These are phyloP conservation scores for Phialemoniopsis sp. DNA, from an alignment of 2,329 filamentous ascomycete species.

Conservation along the genomic window DNA sequence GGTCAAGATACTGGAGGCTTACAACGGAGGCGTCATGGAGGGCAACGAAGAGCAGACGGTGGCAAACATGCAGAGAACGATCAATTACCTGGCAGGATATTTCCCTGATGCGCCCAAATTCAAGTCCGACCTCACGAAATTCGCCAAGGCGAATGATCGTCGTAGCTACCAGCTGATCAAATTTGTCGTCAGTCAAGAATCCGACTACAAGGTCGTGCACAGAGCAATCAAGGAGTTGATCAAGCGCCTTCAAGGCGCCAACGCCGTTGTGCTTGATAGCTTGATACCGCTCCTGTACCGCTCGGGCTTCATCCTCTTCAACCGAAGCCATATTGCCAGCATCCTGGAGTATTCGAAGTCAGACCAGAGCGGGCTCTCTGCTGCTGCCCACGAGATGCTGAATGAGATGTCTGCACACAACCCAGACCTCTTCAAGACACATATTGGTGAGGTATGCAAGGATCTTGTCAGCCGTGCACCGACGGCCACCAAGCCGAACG, in stretches of 20 bases:
- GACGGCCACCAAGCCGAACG: constrained; percentile 61
- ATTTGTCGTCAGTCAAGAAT: constrained; percentile 78
- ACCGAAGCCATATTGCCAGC: constrained; percentile 85
- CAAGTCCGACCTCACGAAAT: constrained; percentile 77
- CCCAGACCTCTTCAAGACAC: constrained; percentile 86
- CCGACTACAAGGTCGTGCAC: constrained; percentile 86
- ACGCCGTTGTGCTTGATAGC: constrained; percentile 70
- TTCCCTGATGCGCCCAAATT: constrained; percentile 73
- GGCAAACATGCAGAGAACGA: constrained; percentile 55
- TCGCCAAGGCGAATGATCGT: constrained; percentile 86
- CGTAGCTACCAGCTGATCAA: constrained; percentile 85
- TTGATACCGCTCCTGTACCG: constrained; percentile 80
- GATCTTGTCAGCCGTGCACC: constrained; percentile 80
- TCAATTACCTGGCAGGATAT: constrained; percentile 68
- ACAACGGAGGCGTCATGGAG: constrained; percentile 70
- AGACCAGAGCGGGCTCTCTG: constrained; percentile 73
- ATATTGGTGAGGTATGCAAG: constrained; percentile 87
- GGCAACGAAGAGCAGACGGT: no score
- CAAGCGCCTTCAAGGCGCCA: constrained; percentile 70
- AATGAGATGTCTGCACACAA: constrained; percentile 89
- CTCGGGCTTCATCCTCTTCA: constrained; percentile 81
- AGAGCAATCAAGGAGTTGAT: constrained; percentile 87
- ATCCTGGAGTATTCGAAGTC: constrained; percentile 86
- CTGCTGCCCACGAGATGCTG: constrained; percentile 80
- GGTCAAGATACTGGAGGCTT: constrained; percentile 79